These are phyloP conservation scores for Ambrosiella xylebori DNA, from an alignment of 2,329 filamentous ascomycete genomes.

Conservation along the genomic window DNA sequence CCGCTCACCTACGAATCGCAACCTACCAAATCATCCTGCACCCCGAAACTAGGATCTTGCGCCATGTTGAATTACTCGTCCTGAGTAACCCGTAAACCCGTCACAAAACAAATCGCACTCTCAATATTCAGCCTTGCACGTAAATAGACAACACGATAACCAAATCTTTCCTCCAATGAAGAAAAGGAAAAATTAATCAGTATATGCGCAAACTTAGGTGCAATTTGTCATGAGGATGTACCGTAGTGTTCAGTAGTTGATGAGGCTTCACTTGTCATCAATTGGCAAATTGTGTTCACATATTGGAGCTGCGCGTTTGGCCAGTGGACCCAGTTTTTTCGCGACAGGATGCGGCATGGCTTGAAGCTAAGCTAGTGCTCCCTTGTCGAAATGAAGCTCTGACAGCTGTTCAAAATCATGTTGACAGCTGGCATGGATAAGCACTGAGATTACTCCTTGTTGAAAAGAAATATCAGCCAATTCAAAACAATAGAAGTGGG, in stretches of 20 bases:
- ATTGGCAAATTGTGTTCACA: background rate
- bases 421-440: background rate
- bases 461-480: no score
- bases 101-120: constrained; percentile 1
- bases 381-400: background rate
- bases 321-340: background rate
- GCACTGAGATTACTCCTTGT: no score
- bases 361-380: background rate
- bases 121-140: constrained; percentile 7
- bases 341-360: background rate
- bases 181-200: background rate
- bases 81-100: background rate
- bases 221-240: background rate
- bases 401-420: background rate
- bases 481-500: no score
- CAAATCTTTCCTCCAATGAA: background rate
- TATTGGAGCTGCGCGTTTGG: background rate
- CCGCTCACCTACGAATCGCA: constrained; percentile 4
- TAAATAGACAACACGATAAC: background rate
- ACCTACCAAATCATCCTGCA: constrained; percentile 27
- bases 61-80: constrained; percentile 20
- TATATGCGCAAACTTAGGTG: background rate
- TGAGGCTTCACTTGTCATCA: background rate
- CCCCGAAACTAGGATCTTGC: constrained; percentile 26
- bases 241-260: background rate